Evolutionary conservation across 306 rosid genomes (phyloP).

Genomic region (Pyrus bretschneideri): DNA sequence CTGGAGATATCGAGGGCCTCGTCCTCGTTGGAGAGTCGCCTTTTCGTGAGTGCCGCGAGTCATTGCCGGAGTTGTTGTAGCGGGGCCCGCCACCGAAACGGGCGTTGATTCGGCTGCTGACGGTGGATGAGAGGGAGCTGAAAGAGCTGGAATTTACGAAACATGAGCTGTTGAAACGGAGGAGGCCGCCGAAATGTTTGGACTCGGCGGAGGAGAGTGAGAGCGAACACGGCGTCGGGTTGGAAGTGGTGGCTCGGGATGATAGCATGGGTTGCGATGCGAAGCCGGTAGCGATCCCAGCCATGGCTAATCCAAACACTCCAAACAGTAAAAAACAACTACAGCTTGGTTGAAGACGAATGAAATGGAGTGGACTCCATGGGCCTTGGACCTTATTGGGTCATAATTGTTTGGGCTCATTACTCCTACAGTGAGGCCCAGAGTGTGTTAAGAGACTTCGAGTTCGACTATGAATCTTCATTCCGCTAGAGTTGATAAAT

Average conservation of each 20-base stretch:
- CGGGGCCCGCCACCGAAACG: slow-evolving; percentile 56
- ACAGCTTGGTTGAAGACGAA: background rate
- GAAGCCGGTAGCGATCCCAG: slow-evolving; percentile 56
- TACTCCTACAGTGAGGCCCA: background rate
- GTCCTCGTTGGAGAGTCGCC: slow-evolving; percentile 43
- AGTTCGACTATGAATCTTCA: too few species aligned
- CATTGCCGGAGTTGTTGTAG: slow-evolving; percentile 16
- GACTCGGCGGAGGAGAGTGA: slow-evolving; percentile 35
- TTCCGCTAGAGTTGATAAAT: too few species aligned
- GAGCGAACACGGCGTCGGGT: slow-evolving; percentile 17
- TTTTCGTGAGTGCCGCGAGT: slow-evolving; percentile 25
- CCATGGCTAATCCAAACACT: slow-evolving; percentile 38
- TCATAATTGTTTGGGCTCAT: background rate
- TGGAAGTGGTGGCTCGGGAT: slow-evolving; percentile 7
- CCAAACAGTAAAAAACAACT: background rate
- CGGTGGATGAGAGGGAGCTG: slow-evolving; percentile 15
- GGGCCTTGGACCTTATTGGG: slow-evolving; percentile 5
- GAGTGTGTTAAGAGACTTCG: background rate
- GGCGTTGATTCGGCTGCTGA: slow-evolving; percentile 25
- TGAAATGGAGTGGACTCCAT: background rate
- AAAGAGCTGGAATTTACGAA: slow-evolving; percentile 22
- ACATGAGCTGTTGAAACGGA: slow-evolving; percentile 26
- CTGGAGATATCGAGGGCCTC: slow-evolving; percentile 54
- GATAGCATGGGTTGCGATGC: slow-evolving; percentile 33
- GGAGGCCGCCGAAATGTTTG: slow-evolving; percentile 40